Conservation (phyloP, 139 green algal genomes). For the Axilococcus clingmanii region DNA sequence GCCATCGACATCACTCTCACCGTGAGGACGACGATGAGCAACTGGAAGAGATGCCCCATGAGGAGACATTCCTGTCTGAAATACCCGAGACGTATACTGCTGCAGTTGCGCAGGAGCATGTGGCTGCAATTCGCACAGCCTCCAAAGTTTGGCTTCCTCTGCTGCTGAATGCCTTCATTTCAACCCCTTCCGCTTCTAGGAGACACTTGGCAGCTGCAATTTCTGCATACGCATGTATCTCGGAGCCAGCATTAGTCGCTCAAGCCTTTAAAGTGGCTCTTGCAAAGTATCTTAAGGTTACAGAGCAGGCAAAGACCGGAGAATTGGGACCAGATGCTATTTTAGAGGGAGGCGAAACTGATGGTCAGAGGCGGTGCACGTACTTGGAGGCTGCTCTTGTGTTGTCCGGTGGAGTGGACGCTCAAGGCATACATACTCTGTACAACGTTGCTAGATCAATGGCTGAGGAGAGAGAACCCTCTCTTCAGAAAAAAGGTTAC, state of each 20-base stretch:
- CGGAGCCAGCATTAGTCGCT: conserved; percentile 25
- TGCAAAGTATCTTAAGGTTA: conserved; percentile 58
- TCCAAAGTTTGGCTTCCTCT: conserved; percentile 73
- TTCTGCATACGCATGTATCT: conserved; percentile 49
- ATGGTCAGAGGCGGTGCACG: conserved; percentile 44
- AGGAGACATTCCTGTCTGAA: neutral
- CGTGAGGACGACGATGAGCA: neutral
- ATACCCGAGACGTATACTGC: conserved; percentile 16
- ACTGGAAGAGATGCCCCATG: neutral
- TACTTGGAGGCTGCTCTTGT: conserved; percentile 79
- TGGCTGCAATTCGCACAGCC: conserved; percentile 44
- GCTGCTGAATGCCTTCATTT: conserved; percentile 76
- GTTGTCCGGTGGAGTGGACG: conserved; percentile 59
- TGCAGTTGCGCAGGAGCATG: conserved; percentile 16
- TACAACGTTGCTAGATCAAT: conserved; percentile 45
- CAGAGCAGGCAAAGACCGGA: conserved; percentile 36
- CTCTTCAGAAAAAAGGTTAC: conserved; percentile 91
- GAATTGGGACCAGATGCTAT: conserved; percentile 41
- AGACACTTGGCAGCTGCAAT: conserved; percentile 45
- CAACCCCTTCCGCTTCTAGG: conserved; percentile 32
- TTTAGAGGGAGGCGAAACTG: conserved; percentile 49
- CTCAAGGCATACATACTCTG: conserved; percentile 43
- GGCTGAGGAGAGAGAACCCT: conserved; percentile 45
- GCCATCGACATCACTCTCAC: neutral
- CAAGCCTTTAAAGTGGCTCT: conserved; percentile 61